phyloP scores from a whole-genome alignment of 208 protist genomes.

The Leishmania guyanensis region DNA sequence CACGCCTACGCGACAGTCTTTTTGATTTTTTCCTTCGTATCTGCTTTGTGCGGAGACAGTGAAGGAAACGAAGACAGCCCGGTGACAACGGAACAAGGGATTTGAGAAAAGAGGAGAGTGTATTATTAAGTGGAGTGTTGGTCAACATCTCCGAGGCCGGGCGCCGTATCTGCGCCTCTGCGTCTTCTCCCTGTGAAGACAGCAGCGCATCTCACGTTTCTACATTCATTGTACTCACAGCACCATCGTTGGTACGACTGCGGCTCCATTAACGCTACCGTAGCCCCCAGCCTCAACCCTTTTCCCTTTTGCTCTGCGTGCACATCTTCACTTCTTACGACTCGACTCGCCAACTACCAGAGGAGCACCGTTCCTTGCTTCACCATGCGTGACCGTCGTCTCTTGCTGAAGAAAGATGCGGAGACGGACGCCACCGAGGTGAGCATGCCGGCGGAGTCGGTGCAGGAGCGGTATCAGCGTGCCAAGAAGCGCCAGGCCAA shows the following conservation, averaged over 20 bases:
- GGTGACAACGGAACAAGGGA: not conserved
- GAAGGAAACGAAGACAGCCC: not conserved
- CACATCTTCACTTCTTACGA: not conserved
- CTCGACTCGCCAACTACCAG: not conserved
- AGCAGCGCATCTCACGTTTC: not conserved
- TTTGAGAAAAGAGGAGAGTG: not conserved
- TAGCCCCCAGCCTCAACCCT: not conserved
- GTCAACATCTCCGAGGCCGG: not conserved
- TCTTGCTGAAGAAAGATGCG: slow-evolving; percentile 11
- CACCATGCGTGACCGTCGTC: slow-evolving; percentile 35
- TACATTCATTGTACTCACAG: not conserved
- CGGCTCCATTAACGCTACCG: not conserved
- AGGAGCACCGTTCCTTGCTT: not conserved
- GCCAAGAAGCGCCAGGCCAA: slow-evolving; percentile 23
- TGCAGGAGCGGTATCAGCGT: slow-evolving; percentile 26
- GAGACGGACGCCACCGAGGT: slow-evolving; percentile 13
- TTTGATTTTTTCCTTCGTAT: not conserved
- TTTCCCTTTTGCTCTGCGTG: not conserved
- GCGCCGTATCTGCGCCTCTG: not conserved
- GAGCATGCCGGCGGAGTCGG: slow-evolving; percentile 41
- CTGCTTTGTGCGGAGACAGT: not conserved
- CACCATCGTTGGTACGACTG: not conserved
- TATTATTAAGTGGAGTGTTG: not conserved
- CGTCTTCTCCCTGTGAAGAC: not conserved
- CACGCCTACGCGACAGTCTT: not conserved